Conservation (phyloP, 2,329 filamentous ascomycete species). For the Xylaria sp. region DNA sequence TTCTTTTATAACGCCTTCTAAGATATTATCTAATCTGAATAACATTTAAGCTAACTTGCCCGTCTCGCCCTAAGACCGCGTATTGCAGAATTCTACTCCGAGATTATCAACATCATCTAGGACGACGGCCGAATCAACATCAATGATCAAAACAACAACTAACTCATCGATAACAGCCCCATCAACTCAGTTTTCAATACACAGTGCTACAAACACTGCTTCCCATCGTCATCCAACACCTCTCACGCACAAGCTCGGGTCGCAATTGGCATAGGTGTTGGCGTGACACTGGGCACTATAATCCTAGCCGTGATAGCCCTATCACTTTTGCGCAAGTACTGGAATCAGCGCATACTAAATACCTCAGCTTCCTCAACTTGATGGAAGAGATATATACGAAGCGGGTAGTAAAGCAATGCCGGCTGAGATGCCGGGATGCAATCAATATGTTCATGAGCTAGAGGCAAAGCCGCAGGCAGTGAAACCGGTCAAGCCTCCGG, state of each 20-base stretch:
- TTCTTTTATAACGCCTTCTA: too few species aligned
- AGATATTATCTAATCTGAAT: too few species aligned
- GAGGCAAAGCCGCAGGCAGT: constrained; percentile 1
- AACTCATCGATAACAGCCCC: neutral
- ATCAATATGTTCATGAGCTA: constrained; percentile 5
- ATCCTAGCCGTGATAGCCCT: neutral
- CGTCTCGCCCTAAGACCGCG: neutral
- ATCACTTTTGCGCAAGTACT: constrained; percentile 8
- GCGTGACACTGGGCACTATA: constrained; percentile 3
- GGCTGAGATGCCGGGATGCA: neutral
- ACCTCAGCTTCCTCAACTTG: neutral
- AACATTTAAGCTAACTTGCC: neutral
- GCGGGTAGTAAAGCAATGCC: constrained; percentile 2
- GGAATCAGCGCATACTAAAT: neutral
- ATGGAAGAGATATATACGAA: constrained; percentile 7
- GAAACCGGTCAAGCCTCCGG: neutral
- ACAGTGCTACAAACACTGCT: neutral
- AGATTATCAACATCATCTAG: neutral
- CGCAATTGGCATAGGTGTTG: constrained; percentile 3
- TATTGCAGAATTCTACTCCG: neutral
- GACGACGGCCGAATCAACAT: neutral
- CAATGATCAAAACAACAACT: neutral
- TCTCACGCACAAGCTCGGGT: neutral
- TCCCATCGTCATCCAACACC: neutral
- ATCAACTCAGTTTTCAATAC: neutral